Evolutionary conservation across 495 filamentous ascomycete genomes (phyloP), one percentile per base, ranked within the genome.

Genomic region (Talaromyces borbonicus): DNA sequence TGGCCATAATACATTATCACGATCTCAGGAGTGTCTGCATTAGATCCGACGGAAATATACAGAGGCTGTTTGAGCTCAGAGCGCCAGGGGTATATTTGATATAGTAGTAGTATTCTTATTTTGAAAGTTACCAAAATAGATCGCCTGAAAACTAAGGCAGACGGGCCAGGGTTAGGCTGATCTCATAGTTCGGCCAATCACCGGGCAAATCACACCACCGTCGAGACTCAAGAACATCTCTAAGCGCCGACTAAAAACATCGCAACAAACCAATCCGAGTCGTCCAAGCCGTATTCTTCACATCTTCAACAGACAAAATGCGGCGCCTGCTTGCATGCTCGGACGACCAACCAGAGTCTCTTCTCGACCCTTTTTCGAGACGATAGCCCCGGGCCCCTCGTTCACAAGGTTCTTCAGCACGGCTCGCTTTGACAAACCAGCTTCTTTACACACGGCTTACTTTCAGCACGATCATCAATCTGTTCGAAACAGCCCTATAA

Each of bases 211-310:
- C 35, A 38, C n/a, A n/a, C n/a, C n/a, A n/a, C n/a, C n/a, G 35
- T 20, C 35, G 22, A 38, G 19, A 16, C 22, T 38, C 16, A 23
- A 4, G n/a, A 12, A 20, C 35, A 20, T 9, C 11, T 11, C 15
- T 38, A 38, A 38, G 35, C 35, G 35, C 35, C 35, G 35, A 38
- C 14, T 20, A n/a, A 38, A 38, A 38, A 38, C 35, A 38, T 9
- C 18, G 4, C 35, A 6, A 3, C 35, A 38, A n/a, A 5, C 35
- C 35, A 38, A 38, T 38, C 35, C 22, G 35, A 38, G 19, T 15
- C n/a, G 16, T 22, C 22, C 2, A 9, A 20, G 8, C 22, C 15
- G 11, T 38, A 8, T 4, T 38, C 35, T 38, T 20, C 35, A 38
- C 35, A 38, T n/a, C 35, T 38, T 38, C 35, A 20, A 20, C 35